Conservation (phyloP, 768 basidiomycete species). For the Podaxis mareebaensis region DNA sequence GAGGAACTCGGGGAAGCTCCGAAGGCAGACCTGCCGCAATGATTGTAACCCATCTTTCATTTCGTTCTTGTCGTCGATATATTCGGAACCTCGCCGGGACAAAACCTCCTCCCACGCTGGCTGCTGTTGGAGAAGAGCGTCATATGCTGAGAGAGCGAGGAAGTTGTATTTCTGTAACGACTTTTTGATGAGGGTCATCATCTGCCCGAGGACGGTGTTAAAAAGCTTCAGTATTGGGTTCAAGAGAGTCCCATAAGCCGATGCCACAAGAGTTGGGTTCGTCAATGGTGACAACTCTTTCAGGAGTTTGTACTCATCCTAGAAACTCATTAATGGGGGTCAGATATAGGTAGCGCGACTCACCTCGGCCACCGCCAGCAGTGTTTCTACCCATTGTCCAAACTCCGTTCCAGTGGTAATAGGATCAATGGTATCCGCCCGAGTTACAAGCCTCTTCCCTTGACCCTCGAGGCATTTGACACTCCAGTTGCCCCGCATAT, state of each 20-base stretch:
- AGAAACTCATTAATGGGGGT: background rate
- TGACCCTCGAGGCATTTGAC: constrained; percentile 73
- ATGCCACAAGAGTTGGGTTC: constrained; percentile 46
- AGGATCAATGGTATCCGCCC: constrained; percentile 69
- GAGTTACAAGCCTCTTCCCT: constrained; percentile 66
- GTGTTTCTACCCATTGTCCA: constrained; percentile 65
- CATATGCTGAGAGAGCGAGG: constrained; percentile 74
- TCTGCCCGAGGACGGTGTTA: constrained; percentile 60
- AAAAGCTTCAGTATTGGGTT: constrained; percentile 67
- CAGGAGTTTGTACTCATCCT: constrained; percentile 73
- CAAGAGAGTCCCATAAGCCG: constrained; percentile 63
- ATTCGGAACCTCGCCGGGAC: constrained; percentile 46
- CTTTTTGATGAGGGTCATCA: constrained; percentile 69
- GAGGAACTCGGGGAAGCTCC: constrained; percentile 84
- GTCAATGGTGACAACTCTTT: constrained; percentile 64
- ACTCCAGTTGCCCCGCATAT: constrained; percentile 83
- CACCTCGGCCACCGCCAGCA: constrained; percentile 70
- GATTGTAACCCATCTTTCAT: constrained; percentile 68
- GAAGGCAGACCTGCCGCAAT: constrained; percentile 67
- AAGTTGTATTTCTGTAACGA: constrained; percentile 78
- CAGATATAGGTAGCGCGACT: constrained; percentile 19
- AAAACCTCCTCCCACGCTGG: constrained; percentile 69
- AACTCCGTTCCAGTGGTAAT: constrained; percentile 70
- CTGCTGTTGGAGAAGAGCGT: constrained; percentile 56
- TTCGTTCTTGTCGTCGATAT: constrained; percentile 57